Base-by-base conservation (phyloP, 2,329 filamentous ascomycete species). In the Stenocarpella maydis region DNA sequence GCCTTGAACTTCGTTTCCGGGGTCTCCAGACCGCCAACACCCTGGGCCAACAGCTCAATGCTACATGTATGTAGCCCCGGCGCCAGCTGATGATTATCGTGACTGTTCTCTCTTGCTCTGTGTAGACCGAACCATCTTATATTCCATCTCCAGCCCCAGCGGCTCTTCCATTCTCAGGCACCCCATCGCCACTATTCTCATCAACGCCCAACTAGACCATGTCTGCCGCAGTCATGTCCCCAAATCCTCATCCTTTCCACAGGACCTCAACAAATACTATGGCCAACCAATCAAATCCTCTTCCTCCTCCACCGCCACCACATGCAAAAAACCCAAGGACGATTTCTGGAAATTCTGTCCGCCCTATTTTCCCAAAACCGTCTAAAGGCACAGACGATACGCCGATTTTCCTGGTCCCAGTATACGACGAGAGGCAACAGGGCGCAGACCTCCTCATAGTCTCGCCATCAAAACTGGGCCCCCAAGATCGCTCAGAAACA, bases 371-470 rank as follows among this genome's bases (percentile, higher is more conserved):
- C 5, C 58, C 19, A 17, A 28, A 58, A 39, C 28, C 21, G 9
- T 28, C 65, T 14, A 24, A 53, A 50, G 17, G 6, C 3, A 10
- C 17, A 15, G 52, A 58, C 12, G 47, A 67, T 10, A 67, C 67
- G 19, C 61, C 69, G 26, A 68, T 71, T 12, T 68, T 71, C 34
- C 64, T 71, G 54, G 69, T 71, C 15, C 69, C 69, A 26, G 19
- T 71, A n/a, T 60, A 69, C 43, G 69, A 71, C 55, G 69, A 71
- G 39, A 71, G 55, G 43, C 69, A 69, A 26, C 69, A 71, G 24
- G 69, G 69, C 47, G 69, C 69, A 28, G 69, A 71, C 9, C 54
- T 71, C 9, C 67, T 69, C 67, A 71, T 71, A 37, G 50, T 71
- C 8, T 66, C 69, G 7, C 55, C 68, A 26, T 45, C 54, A 17